A percentile compares a stretch with the other conserved stretches of the same genome.
phyloP scores from a whole-genome alignment of 768 basidiomycete species.

The Omphalotus guepiniiformis region DNA sequence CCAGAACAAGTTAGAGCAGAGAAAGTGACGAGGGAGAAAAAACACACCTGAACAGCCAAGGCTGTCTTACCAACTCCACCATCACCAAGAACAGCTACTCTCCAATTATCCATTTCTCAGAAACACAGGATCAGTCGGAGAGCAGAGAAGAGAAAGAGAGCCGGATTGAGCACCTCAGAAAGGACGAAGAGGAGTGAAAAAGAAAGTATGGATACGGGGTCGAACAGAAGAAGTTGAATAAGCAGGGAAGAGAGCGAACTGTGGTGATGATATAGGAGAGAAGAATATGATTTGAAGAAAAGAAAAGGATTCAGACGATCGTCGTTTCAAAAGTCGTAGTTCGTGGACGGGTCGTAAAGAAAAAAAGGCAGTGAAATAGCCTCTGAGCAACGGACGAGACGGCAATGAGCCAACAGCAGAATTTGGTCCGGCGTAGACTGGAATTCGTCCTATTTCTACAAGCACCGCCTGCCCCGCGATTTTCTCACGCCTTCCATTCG shows the following conservation, averaged over 20 bases:
- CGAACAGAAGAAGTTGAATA: slow-evolving; percentile 14
- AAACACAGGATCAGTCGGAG: slow-evolving; percentile 3
- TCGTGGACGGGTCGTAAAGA: slow-evolving; percentile 55
- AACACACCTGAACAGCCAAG: slow-evolving; percentile 85
- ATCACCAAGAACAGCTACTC: slow-evolving; percentile 93
- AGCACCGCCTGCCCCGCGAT: no score
- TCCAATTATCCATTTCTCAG: slow-evolving; percentile 85
- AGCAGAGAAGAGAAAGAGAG: slow-evolving; percentile 15
- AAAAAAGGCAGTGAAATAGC: slow-evolving; percentile 23
- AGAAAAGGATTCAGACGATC: slow-evolving; percentile 41
- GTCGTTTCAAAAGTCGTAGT: slow-evolving; percentile 55
- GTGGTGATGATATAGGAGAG: slow-evolving; percentile 29
- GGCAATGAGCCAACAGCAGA: background rate
- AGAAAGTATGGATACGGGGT: slow-evolving; percentile 20
- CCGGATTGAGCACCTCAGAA: slow-evolving; percentile 22
- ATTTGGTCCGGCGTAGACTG: background rate
- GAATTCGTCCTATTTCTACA: background rate
- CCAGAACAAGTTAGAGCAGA: background rate
- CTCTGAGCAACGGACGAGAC: background rate
- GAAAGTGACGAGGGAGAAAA: background rate
- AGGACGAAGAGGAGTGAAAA: slow-evolving; percentile 29
- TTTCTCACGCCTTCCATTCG: no score
- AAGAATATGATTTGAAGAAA: slow-evolving; percentile 23
- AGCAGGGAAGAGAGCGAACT: slow-evolving; percentile 19
- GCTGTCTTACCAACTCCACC: slow-evolving; percentile 98